Evolutionary conservation across 176 grass and related monocot genomes (phyloP).

Genomic region (Aechmea fasciata): DNA sequence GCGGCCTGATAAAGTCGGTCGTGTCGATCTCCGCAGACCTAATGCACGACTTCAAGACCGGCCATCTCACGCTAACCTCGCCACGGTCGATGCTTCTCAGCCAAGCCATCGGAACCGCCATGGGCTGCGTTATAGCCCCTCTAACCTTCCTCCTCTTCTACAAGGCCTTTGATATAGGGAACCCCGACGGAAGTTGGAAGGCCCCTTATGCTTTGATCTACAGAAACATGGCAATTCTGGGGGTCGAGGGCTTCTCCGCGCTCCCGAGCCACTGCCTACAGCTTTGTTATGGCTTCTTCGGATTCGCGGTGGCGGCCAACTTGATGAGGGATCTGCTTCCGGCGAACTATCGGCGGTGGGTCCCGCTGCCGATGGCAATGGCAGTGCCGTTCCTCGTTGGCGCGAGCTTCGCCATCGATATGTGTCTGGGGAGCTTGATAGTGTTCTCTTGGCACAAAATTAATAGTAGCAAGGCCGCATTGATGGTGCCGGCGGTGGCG

Average conservation of each 20-base stretch:
- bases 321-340: constrained; percentile 58
- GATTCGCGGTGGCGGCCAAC: constrained; percentile 63
- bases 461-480: constrained; percentile 38
- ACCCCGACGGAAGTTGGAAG: constrained; percentile 86
- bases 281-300: constrained; percentile 90
- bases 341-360: constrained; percentile 49
- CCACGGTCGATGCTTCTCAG: constrained; percentile 81
- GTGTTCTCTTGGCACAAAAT: constrained; percentile 72
- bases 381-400: constrained; percentile 80
- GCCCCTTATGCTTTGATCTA: constrained; percentile 92
- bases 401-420: constrained; percentile 88
- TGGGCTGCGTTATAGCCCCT: constrained; percentile 83
- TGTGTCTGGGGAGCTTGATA: constrained; percentile 71
- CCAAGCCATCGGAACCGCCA: constrained; percentile 84
- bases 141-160: constrained; percentile 92
- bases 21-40: constrained; percentile 86
- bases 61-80: constrained; percentile 87
- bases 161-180: constrained; percentile 89
- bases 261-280: constrained; percentile 77
- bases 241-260: constrained; percentile 86
- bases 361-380: constrained; percentile 93
- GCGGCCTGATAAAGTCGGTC: constrained; percentile 83
- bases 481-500: constrained; percentile 88
- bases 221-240: constrained; percentile 97
- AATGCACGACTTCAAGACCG: constrained; percentile 98